Percentiles rank a stretch among this genome's conserved stretches.
Conservation (phyloP, 2,329 filamentous ascomycete genomes). For the Capronia epimyces region DNA sequence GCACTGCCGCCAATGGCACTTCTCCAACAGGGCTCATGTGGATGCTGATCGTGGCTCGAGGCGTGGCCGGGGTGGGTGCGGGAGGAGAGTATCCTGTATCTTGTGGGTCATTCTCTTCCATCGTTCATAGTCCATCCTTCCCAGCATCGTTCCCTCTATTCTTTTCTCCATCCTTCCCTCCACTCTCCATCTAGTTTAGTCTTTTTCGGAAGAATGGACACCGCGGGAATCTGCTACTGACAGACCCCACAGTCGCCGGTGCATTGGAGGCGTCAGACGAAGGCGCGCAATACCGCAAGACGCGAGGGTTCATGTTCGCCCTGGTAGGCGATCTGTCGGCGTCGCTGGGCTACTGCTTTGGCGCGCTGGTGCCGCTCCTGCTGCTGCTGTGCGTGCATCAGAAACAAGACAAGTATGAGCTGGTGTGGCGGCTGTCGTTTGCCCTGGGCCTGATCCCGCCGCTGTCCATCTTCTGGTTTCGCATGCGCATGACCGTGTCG, state of each 20-base stretch:
- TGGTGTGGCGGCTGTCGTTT: constrained; percentile 50
- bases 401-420: constrained; percentile 34
- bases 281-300: constrained; percentile 40
- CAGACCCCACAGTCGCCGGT: constrained; percentile 34
- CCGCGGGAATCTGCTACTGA: too few relatives aligned
- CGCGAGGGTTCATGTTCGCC: constrained; percentile 53
- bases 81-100: constrained; percentile 38
- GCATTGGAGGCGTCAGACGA: constrained; percentile 52
- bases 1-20: constrained; percentile 23
- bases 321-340: constrained; percentile 50
- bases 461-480: constrained; percentile 48
- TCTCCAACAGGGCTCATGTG: constrained; percentile 42
- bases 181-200: too few relatives aligned
- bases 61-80: constrained; percentile 44
- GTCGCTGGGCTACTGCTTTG: constrained; percentile 49
- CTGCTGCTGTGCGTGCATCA: constrained; percentile 48
- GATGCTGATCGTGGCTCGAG: constrained; percentile 47
- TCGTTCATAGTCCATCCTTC: too few relatives aligned
- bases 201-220: too few relatives aligned
- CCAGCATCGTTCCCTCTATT: neutral
- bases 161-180: neutral
- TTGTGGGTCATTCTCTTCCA: too few relatives aligned
- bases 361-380: constrained; percentile 47
- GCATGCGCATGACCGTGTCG: constrained; percentile 49
- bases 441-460: constrained; percentile 49